Conservation (phyloP, 2,329 filamentous ascomycete species). For the Aureobasidium sp. region DNA sequence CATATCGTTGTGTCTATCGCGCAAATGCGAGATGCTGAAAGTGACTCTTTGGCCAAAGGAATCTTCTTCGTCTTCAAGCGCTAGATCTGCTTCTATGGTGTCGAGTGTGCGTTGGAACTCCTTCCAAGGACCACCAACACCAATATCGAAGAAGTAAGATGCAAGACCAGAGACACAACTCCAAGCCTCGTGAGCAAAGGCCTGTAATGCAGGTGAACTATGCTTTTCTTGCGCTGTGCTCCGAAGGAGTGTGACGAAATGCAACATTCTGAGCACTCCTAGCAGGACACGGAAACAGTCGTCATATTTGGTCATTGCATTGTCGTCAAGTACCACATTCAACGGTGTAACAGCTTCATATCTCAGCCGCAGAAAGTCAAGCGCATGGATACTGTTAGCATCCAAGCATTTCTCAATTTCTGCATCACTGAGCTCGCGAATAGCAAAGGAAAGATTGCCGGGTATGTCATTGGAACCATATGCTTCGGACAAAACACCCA, state of each 20-base stretch:
- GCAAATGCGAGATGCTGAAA: slow-evolving; percentile 23
- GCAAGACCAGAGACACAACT: slow-evolving; percentile 69
- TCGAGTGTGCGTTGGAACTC: slow-evolving; percentile 61
- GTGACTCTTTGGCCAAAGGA: slow-evolving; percentile 14
- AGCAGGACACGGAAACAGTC: slow-evolving; percentile 73
- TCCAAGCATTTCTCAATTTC: slow-evolving; percentile 82
- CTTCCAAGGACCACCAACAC: slow-evolving; percentile 66
- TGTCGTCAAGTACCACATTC: slow-evolving; percentile 63
- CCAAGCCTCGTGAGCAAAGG: slow-evolving; percentile 67
- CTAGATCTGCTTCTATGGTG: slow-evolving; percentile 53
- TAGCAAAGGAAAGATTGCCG: slow-evolving; percentile 57
- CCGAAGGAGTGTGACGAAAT: slow-evolving; percentile 39
- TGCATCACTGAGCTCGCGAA: slow-evolving; percentile 69
- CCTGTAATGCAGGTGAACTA: slow-evolving; percentile 14
- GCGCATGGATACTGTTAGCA: slow-evolving; percentile 70
- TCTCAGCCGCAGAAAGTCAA: slow-evolving; percentile 86
- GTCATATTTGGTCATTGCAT: slow-evolving; percentile 73
- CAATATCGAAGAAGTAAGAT: slow-evolving; percentile 73
- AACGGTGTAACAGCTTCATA: slow-evolving; percentile 72
- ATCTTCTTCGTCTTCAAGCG: slow-evolving; percentile 42
- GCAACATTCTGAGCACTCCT: slow-evolving; percentile 64
- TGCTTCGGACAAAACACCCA: slow-evolving; percentile 74
- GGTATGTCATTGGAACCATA: slow-evolving; percentile 45
- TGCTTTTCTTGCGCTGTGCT: slow-evolving; percentile 25
- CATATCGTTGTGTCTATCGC: slow-evolving; percentile 23